Evolutionary conservation across 139 green algal species (phyloP), one percentile per base, ranked within the genome.

Genomic region (Gonium pectorale): DNA sequence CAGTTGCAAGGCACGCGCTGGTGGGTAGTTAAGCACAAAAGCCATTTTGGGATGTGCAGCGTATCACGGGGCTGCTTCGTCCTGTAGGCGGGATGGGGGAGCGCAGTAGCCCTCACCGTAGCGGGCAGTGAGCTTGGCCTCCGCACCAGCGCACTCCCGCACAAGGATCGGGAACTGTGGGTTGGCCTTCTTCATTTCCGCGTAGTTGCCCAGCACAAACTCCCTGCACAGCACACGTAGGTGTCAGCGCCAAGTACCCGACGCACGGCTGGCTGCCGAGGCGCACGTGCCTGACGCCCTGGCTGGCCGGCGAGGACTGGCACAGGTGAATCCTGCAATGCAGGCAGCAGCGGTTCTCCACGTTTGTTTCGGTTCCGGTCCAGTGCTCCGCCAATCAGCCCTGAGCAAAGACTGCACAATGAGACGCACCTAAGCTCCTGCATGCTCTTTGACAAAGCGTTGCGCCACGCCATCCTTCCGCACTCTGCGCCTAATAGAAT

Each of bases 121-220:
- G 67, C 95, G 82, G 1, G 95, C 95, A 33, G 89, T 93, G 0
- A 98, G 80, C 86, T 92, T 92, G 5, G 95, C 95, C 83, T 97
- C 91, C 37, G 90, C 81, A 31, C 92, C 93, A 31, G 85, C 83
- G 60, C 84, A 93, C 85, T 98, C 95, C 7, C 95, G 92, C 1
- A 98, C 90, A 0, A 98, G 90, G 67, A 98, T 94, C 24, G 95
- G 95, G 54, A 98, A 96, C 21, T 88, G 89, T 8, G 95, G 95
- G 87, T 98, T 98, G 64, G 90, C 92, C 83, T 95, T 96, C 90
- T 98, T 98, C 29, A 98, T 89, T 59, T 98, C 95, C 33, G 92
- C 86, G 54, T 98, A 98, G 67, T 93, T 95, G 38, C 85, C 83
- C 3, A 95, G 31, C 2, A 98, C 67, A 56, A 98, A 98, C 9